phyloP scores from a whole-genome alignment of 441 rosid species.

The Croton setiger region DNA sequence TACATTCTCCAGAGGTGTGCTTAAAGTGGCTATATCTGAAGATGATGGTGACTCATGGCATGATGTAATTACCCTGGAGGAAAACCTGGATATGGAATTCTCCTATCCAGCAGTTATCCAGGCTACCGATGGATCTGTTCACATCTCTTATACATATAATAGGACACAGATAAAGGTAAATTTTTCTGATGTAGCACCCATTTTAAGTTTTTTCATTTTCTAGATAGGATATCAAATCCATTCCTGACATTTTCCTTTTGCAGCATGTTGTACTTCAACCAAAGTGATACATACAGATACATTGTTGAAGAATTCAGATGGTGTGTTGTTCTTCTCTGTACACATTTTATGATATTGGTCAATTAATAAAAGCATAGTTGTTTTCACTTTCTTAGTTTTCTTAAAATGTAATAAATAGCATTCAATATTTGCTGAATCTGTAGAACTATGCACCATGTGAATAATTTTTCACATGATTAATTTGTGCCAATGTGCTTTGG shows the following conservation, averaged over 20 bases:
- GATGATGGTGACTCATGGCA: slow-evolving; percentile 86
- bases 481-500: not conserved
- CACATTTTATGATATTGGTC: not conserved
- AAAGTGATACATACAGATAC: slow-evolving; percentile 21
- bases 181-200: slow-evolving; percentile 8
- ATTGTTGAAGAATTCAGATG: slow-evolving; percentile 13
- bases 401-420: not conserved
- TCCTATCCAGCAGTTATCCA: slow-evolving; percentile 88
- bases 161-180: slow-evolving; percentile 86
- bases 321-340: slow-evolving; percentile 18
- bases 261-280: slow-evolving; percentile 70
- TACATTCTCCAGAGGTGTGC: slow-evolving; percentile 74
- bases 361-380: not conserved
- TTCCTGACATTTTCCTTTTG: slow-evolving; percentile 21
- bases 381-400: not conserved
- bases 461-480: too few species aligned
- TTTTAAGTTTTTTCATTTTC: not conserved
- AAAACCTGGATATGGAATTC: slow-evolving; percentile 60
- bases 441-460: too few species aligned
- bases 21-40: slow-evolving; percentile 62
- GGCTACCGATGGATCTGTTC: slow-evolving; percentile 62
- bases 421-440: not conserved
- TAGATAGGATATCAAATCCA: slow-evolving; percentile 15
- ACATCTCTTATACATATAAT: slow-evolving; percentile 74
- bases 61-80: slow-evolving; percentile 65